These are phyloP conservation scores for Bolboschoenoplectus hybrid DNA, from an alignment of 202 grass and related monocot genomes.

Conservation along the genomic window DNA sequence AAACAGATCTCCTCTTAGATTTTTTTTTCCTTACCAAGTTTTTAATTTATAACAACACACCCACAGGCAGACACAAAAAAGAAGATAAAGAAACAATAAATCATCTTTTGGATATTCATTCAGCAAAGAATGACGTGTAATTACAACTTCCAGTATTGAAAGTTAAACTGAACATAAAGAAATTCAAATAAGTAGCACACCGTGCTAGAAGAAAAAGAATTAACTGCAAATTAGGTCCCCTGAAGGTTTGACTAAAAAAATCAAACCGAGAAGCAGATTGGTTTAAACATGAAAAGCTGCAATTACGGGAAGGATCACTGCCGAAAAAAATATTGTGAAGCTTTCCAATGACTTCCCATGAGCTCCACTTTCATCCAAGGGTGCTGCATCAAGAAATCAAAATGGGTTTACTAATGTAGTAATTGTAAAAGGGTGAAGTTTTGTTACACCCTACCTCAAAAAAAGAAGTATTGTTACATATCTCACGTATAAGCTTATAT, in stretches of 20 bases:
- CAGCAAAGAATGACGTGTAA: conserved; percentile 1
- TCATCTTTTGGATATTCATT: conserved; percentile 20
- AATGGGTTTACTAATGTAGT: neutral
- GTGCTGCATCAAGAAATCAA: conserved; percentile 11
- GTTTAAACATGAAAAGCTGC: conserved; percentile 14
- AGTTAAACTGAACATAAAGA: neutral
- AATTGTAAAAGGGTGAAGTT: conserved; percentile 23
- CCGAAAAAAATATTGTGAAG: neutral
- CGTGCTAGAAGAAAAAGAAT: neutral
- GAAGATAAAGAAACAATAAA: neutral
- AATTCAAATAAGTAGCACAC: conserved; percentile 8
- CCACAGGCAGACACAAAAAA: neutral
- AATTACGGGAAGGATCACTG: conserved; percentile 35
- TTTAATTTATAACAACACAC: neutral
- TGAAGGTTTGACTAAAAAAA: neutral
- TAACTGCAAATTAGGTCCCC: conserved; percentile 3
- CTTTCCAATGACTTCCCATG: conserved; percentile 17
- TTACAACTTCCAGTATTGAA: neutral
- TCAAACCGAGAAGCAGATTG: neutral
- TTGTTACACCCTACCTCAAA: neutral
- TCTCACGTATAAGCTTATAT: neutral
- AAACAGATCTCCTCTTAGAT: neutral
- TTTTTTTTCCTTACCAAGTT: neutral
- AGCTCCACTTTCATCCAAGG: conserved; percentile 30
- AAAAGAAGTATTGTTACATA: too few species aligned